A percentile compares a stretch with the other conserved stretches of the same genome.
phyloP scores from a whole-genome alignment of 1,139 yeast genomes.

The Suhomyces bolitotheri region DNA sequence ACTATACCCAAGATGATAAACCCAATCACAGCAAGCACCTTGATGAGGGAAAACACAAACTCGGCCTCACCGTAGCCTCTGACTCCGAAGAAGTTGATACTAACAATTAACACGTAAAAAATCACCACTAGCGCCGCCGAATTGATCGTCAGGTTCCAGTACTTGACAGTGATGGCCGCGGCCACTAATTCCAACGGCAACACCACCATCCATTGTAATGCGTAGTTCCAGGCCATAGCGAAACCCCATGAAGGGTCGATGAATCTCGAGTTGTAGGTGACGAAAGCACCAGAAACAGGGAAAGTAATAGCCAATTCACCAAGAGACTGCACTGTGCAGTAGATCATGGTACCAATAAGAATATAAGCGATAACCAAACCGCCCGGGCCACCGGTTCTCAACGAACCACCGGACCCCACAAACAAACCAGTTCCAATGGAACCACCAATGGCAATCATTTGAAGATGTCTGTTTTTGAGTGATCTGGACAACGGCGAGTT shows the following conservation, averaged over 20 bases:
- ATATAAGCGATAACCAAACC: slow-evolving; percentile 70
- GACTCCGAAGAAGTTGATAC: slow-evolving; percentile 42
- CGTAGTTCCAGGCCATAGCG: slow-evolving; percentile 79
- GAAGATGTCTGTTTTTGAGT: slow-evolving; percentile 64
- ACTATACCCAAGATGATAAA: slow-evolving; percentile 43
- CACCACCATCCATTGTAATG: slow-evolving; percentile 75
- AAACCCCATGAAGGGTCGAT: slow-evolving; percentile 79
- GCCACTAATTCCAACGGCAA: slow-evolving; percentile 77
- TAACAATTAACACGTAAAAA: slow-evolving; percentile 35
- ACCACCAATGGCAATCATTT: slow-evolving; percentile 88
- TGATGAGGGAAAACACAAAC: slow-evolving; percentile 38
- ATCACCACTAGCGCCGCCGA: slow-evolving; percentile 44
- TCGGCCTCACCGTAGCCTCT: slow-evolving; percentile 49
- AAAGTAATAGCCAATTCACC: slow-evolving; percentile 82
- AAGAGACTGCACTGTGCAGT: slow-evolving; percentile 76
- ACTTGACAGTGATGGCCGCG: slow-evolving; percentile 39
- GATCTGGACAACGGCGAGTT: slow-evolving; percentile 68
- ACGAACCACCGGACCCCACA: slow-evolving; percentile 72
- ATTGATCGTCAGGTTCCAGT: slow-evolving; percentile 34
- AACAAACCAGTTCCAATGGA: slow-evolving; percentile 80
- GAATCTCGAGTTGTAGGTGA: slow-evolving; percentile 67
- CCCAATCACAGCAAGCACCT: slow-evolving; percentile 40
- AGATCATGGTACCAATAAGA: slow-evolving; percentile 67
- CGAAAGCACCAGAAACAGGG: slow-evolving; percentile 80
- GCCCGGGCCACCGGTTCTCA: slow-evolving; percentile 78